A percentile compares a stretch with the other conserved stretches of the same genome.
Conservation (phyloP, 2,329 filamentous ascomycete genomes). For the Aureobasidium sp. region DNA sequence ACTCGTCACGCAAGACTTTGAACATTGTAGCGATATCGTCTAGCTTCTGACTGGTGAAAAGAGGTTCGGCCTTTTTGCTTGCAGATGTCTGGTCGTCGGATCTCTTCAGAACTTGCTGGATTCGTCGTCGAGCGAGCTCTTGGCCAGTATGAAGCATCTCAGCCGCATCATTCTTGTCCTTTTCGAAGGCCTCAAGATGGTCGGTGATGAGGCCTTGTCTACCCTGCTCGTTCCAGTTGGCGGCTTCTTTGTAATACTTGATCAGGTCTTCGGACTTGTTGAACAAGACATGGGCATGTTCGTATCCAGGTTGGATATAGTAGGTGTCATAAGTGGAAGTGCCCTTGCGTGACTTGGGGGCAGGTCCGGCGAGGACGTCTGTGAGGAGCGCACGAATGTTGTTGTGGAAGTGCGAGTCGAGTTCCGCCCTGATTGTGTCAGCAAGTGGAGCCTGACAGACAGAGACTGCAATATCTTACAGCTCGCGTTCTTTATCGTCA, state of each 20-base stretch:
- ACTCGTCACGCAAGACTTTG: conserved; percentile 25
- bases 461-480: conserved; percentile 32
- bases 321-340: background rate
- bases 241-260: background rate
- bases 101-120: background rate
- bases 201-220: background rate
- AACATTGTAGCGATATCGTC: conserved; percentile 33
- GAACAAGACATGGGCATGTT: conserved; percentile 13
- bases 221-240: background rate
- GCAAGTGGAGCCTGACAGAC: conserved; percentile 34
- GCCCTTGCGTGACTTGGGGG: background rate
- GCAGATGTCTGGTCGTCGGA: conserved; percentile 20
- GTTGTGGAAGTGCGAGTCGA: conserved; percentile 21
- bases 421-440: conserved; percentile 39
- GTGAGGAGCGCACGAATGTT: background rate
- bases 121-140: conserved; percentile 6
- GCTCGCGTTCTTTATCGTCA: conserved; percentile 18
- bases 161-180: conserved; percentile 16
- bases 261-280: background rate
- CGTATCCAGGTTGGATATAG: background rate
- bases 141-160: conserved; percentile 9
- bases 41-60: conserved; percentile 28
- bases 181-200: conserved; percentile 5
- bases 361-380: background rate
- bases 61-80: conserved; percentile 28